Evolutionary conservation across 352 stramenopile species (phyloP).

Genomic region (Pythium periplocum): DNA sequence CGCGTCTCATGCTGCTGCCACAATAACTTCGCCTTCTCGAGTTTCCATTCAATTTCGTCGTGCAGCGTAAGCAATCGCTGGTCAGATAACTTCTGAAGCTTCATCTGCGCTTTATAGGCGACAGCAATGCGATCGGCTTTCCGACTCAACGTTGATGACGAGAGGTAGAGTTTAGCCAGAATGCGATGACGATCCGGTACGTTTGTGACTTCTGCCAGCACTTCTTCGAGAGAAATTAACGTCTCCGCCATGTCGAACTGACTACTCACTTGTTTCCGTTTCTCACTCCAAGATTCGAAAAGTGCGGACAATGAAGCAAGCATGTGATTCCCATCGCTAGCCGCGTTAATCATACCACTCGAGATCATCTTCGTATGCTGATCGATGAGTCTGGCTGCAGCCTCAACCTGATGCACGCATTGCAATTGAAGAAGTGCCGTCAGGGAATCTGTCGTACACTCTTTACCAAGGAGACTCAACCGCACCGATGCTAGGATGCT

Average conservation of each 20-base stretch:
- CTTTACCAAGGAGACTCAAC: slow-evolving; percentile 59
- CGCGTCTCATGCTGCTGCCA: slow-evolving; percentile 70
- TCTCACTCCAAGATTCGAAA: too few relatives aligned
- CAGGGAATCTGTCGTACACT: slow-evolving; percentile 61
- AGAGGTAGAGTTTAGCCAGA: slow-evolving; percentile 50
- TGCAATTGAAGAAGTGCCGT: slow-evolving; percentile 48
- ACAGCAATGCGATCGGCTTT: slow-evolving; percentile 63
- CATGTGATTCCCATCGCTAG: too few relatives aligned
- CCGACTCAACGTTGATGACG: slow-evolving; percentile 46
- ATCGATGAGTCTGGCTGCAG: too few relatives aligned
- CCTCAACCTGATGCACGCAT: slow-evolving; percentile 23
- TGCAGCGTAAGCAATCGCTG: slow-evolving; percentile 24
- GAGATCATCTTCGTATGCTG: too few relatives aligned
- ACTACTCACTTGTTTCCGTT: too few relatives aligned
- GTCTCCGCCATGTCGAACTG: slow-evolving; percentile 49
- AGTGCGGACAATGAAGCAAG: too few relatives aligned
- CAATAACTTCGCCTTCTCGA: slow-evolving; percentile 74
- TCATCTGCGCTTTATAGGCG: slow-evolving; percentile 53
- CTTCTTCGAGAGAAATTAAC: slow-evolving; percentile 58
- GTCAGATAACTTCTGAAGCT: slow-evolving; percentile 52
- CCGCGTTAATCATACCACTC: too few relatives aligned
- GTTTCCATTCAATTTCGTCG: slow-evolving; percentile 53
- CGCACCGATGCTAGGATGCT: slow-evolving; percentile 47
- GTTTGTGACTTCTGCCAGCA: slow-evolving; percentile 40
- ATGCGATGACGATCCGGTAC: slow-evolving; percentile 14